Percentiles rank a stretch among this genome's conserved stretches.
Evolutionary conservation across 2,329 filamentous ascomycete genomes (phyloP).

Genomic region (Trichoderma polysporum): DNA sequence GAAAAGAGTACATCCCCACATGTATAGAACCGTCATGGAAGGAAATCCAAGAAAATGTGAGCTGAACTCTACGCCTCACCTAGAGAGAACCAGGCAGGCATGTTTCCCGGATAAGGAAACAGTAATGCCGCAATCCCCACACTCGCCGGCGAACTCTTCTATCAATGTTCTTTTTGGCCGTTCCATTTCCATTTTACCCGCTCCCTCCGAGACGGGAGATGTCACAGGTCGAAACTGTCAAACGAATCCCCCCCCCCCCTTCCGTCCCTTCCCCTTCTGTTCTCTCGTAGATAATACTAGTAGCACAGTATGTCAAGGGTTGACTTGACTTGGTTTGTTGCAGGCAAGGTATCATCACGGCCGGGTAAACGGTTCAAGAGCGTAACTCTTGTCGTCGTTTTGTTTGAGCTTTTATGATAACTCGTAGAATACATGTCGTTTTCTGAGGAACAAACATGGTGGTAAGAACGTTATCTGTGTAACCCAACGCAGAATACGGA

Average conservation of each 20-base stretch:
- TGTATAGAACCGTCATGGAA: constrained; percentile 15
- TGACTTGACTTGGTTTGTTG: background rate
- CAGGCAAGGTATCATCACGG: background rate
- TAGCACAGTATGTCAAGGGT: background rate
- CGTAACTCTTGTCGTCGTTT: constrained; percentile 2
- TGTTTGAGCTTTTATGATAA: background rate
- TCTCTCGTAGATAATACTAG: background rate
- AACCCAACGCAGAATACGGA: background rate
- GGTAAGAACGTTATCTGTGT: constrained; percentile 12
- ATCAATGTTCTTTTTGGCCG: constrained; percentile 7
- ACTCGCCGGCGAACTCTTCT: background rate
- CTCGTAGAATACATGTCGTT: background rate
- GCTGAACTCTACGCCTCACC: constrained; percentile 20
- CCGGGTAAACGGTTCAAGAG: constrained; percentile 2
- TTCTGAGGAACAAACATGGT: background rate
- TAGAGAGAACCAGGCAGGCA: constrained; percentile 4
- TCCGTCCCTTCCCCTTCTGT: background rate
- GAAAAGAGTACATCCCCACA: constrained; percentile 9
- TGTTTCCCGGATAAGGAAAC: background rate
- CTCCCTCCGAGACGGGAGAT: background rate
- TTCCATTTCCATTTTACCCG: background rate
- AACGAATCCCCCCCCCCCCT: background rate
- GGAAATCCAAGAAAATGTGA: constrained; percentile 7
- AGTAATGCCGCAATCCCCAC: constrained; percentile 1
- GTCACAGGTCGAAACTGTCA: constrained; percentile 11